Evolutionary conservation across 495 filamentous ascomycete genomes (phyloP).

Genomic region (Hypoxylon subgilvum): DNA sequence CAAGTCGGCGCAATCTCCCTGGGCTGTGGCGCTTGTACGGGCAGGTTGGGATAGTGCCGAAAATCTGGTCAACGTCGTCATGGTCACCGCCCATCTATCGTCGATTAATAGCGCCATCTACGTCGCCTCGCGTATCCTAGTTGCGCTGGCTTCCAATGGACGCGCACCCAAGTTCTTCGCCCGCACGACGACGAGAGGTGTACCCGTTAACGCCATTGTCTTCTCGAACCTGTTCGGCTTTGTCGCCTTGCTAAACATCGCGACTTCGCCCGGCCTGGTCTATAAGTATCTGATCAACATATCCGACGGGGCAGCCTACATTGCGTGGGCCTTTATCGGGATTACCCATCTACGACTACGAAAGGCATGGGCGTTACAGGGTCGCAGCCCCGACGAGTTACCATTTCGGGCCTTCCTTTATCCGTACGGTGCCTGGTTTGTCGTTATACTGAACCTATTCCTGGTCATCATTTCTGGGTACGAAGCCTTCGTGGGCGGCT

Average conservation of each 20-base stretch:
- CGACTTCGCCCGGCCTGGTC: constrained; percentile 58
- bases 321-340: constrained; percentile 67
- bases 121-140: constrained; percentile 69
- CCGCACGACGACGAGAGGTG: constrained; percentile 55
- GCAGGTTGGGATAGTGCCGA: constrained; percentile 66
- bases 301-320: constrained; percentile 61
- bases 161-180: constrained; percentile 63
- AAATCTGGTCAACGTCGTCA: constrained; percentile 72
- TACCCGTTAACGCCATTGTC: constrained; percentile 59
- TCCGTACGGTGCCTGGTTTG: constrained; percentile 67
- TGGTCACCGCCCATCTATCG: constrained; percentile 69
- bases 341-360: constrained; percentile 60
- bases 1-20: constrained; percentile 62
- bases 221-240: constrained; percentile 62
- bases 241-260: constrained; percentile 62
- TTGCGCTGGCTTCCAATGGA: constrained; percentile 61
- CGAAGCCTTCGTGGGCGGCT: constrained; percentile 53
- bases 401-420: constrained; percentile 65
- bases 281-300: constrained; percentile 64
- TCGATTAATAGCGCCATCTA: constrained; percentile 74
- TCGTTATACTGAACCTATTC: constrained; percentile 59
- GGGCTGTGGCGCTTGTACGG: constrained; percentile 61
- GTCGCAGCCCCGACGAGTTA: constrained; percentile 60
- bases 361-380: constrained; percentile 66
- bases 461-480: constrained; percentile 54